Evolutionary conservation across 257 asterid genomes (phyloP).

Genomic region (Primulina eburnea): DNA sequence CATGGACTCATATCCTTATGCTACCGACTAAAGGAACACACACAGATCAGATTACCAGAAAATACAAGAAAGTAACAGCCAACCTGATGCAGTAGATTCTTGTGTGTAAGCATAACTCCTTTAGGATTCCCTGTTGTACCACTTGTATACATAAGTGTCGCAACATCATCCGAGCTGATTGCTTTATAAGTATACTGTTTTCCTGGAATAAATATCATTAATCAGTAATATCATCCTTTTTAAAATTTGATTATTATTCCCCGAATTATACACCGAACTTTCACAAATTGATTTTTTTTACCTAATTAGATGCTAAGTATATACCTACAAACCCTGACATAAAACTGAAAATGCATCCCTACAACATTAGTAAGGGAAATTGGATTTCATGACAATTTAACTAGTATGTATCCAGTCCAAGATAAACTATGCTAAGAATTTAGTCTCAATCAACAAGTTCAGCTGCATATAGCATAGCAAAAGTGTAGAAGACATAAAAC

Average conservation of each 20-base stretch:
- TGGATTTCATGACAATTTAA: neutral
- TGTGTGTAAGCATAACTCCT: slow-evolving; percentile 96
- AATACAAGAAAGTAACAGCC: slow-evolving; percentile 19
- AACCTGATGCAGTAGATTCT: slow-evolving; percentile 91
- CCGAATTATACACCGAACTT: too few species aligned
- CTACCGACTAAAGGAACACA: neutral
- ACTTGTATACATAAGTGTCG: slow-evolving; percentile 85
- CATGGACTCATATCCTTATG: neutral
- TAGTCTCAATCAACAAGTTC: slow-evolving; percentile 6
- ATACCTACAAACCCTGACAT: slow-evolving; percentile 12
- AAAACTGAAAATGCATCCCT: neutral
- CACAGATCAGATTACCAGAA: slow-evolving; percentile 5
- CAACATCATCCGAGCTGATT: slow-evolving; percentile 69
- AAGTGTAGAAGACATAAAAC: neutral
- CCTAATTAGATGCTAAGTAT: neutral
- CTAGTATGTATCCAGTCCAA: neutral
- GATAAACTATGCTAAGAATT: slow-evolving; percentile 1
- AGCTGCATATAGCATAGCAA: slow-evolving; percentile 1
- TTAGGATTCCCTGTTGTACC: slow-evolving; percentile 96
- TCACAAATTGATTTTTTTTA: neutral
- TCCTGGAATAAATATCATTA: slow-evolving; percentile 41
- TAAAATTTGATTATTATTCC: slow-evolving; percentile 1
- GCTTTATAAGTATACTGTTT: slow-evolving; percentile 51
- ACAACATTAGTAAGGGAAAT: neutral
- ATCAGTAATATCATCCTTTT: slow-evolving; percentile 23